Conservation (phyloP, 164 flowering plant genomes). For the Sedum album region DNA sequence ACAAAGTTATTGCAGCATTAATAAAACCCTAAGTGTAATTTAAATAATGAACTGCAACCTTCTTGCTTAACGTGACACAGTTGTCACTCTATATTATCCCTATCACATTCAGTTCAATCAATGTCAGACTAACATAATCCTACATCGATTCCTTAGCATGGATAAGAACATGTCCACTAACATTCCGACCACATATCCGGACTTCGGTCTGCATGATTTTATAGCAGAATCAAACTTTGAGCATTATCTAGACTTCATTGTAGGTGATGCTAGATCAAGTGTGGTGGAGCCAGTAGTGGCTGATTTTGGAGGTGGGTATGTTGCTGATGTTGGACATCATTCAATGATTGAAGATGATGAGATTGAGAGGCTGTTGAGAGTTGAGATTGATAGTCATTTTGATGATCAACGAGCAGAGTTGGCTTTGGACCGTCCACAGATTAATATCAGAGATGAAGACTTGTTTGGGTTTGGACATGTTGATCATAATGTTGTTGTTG, state of each 20-base stretch:
- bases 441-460: neutral
- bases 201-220: constrained; percentile 27
- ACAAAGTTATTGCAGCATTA: too few relatives aligned
- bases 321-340: neutral
- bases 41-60: neutral
- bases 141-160: neutral
- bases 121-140: too few relatives aligned
- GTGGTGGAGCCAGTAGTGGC: neutral
- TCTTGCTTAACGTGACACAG: neutral
- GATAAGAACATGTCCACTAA: neutral
- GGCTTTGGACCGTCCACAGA: neutral
- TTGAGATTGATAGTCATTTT: neutral
- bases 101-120: neutral
- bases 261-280: constrained; percentile 25
- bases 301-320: constrained; percentile 9
- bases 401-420: neutral
- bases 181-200: neutral
- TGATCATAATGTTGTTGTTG: neutral
- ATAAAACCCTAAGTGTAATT: too few relatives aligned
- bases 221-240: constrained; percentile 28
- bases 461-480: neutral
- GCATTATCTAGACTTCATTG: constrained; percentile 32
- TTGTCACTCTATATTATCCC: neutral
- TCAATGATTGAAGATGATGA: neutral
- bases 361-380: neutral